Percentiles rank a stretch among this genome's conserved stretches.
phyloP scores from a whole-genome alignment of 495 filamentous ascomycete genomes.

The Talaromyces adpressus region DNA sequence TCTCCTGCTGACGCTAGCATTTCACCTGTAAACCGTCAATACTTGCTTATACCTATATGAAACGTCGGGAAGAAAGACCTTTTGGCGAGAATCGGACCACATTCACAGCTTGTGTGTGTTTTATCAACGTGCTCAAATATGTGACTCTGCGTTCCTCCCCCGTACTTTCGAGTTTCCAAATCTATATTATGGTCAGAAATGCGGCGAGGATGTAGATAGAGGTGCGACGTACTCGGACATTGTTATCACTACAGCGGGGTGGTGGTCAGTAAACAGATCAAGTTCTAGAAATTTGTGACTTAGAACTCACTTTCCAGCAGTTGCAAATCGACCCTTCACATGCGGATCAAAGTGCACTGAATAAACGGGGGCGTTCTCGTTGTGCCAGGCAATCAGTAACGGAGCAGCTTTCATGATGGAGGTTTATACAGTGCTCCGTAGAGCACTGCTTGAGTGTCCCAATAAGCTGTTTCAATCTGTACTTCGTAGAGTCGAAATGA shows the following conservation, averaged over 20 bases:
- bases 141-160: constrained; percentile 84
- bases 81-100: constrained; percentile 92
- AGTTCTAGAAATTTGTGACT: not conserved
- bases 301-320: constrained; percentile 60
- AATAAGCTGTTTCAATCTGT: not conserved
- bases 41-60: not conserved
- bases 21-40: constrained; percentile 57
- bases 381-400: constrained; percentile 92
- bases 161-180: constrained; percentile 83
- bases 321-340: constrained; percentile 87
- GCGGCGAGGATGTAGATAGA: constrained; percentile 8
- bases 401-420: constrained; percentile 81
- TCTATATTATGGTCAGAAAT: constrained; percentile 43
- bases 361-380: constrained; percentile 89
- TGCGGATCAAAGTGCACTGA: constrained; percentile 93
- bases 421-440: constrained; percentile 9
- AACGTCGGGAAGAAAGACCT: constrained; percentile 41
- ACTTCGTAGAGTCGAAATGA: not conserved
- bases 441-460: constrained; percentile 8
- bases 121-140: constrained; percentile 83
- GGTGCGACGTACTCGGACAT: constrained; percentile 70
- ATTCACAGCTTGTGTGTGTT: constrained; percentile 97
- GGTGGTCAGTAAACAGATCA: constrained; percentile 8
- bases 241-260: constrained; percentile 62
- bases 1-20: constrained; percentile 92